Conservation (phyloP, 176 grass and related monocot genomes). For the Metroxylon sagu region DNA sequence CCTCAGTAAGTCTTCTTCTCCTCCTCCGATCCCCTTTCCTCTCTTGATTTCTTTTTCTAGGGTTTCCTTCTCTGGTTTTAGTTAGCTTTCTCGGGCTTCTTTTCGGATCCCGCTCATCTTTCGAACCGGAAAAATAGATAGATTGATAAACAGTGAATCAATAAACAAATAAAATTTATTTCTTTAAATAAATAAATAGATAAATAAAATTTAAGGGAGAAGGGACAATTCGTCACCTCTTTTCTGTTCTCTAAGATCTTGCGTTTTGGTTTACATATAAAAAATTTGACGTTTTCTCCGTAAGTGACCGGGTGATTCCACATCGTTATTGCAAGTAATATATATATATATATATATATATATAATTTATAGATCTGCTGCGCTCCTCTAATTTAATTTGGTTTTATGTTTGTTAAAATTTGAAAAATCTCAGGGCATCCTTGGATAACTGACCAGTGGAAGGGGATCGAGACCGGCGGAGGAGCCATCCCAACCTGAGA, state of each 20-base stretch:
- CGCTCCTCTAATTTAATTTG: neutral
- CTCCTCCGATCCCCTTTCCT: neutral
- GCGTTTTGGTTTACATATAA: no score
- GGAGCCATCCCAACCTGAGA: slow-evolving; percentile 21
- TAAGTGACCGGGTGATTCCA: no score
- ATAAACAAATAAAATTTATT: no score
- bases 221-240: no score
- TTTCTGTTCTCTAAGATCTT: no score
- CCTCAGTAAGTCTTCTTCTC: slow-evolving; percentile 31
- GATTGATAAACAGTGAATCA: no score
- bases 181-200: no score
- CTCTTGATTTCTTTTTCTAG: neutral
- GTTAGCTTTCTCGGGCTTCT: neutral
- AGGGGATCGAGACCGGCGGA: slow-evolving; percentile 19
- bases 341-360: neutral
- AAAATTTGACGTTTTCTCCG: no score
- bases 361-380: neutral
- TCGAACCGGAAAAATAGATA: neutral
- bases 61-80: no score
- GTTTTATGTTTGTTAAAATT: neutral
- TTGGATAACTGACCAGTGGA: slow-evolving; percentile 45
- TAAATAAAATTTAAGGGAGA: no score
- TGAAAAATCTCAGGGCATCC: slow-evolving; percentile 43
- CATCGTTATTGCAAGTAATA: neutral
- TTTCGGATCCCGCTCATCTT: neutral